phyloP scores from a whole-genome alignment of 371 early-diverging fungal genomes.

The Mucor plumbeus region DNA sequence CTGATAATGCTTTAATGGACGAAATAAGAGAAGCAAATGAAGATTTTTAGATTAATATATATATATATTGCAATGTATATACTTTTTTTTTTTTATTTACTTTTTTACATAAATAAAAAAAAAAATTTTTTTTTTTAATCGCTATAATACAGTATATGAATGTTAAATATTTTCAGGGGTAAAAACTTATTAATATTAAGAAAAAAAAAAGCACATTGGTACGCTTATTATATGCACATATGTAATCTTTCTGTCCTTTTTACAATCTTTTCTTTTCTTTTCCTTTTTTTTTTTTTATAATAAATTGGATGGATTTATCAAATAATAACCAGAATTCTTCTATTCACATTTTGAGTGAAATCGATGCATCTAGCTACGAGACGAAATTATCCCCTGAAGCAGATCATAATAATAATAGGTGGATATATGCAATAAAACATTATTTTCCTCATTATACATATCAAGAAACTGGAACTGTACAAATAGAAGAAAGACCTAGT shows the following conservation, averaged over 20 bases:
- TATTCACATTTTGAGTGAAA: background rate
- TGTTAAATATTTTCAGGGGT: too few species aligned
- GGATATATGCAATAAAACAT: slow-evolving; percentile 13
- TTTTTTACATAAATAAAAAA: background rate
- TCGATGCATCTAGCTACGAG: background rate
- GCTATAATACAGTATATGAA: too few species aligned
- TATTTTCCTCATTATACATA: slow-evolving; percentile 37
- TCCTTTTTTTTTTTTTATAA: too few species aligned
- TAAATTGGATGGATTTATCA: background rate
- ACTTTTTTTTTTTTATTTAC: too few species aligned
- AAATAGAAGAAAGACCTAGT: slow-evolving; percentile 50
- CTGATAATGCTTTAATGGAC: slow-evolving; percentile 78
- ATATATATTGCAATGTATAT: background rate
- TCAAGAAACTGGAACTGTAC: slow-evolving; percentile 26
- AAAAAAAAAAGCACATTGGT: too few species aligned
- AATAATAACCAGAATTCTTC: background rate
- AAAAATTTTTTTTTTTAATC: too few species aligned
- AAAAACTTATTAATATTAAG: too few species aligned
- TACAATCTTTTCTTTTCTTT: too few species aligned
- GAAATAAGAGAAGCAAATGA: slow-evolving; percentile 71
- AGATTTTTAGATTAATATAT: slow-evolving; percentile 28
- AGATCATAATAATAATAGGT: background rate
- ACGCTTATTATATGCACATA: too few species aligned
- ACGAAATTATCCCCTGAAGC: background rate
- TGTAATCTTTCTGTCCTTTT: too few species aligned